These are phyloP conservation scores for Ganoderma lingzhi DNA, from an alignment of 1,284 basidiomycete genomes.

Conservation along the genomic window DNA sequence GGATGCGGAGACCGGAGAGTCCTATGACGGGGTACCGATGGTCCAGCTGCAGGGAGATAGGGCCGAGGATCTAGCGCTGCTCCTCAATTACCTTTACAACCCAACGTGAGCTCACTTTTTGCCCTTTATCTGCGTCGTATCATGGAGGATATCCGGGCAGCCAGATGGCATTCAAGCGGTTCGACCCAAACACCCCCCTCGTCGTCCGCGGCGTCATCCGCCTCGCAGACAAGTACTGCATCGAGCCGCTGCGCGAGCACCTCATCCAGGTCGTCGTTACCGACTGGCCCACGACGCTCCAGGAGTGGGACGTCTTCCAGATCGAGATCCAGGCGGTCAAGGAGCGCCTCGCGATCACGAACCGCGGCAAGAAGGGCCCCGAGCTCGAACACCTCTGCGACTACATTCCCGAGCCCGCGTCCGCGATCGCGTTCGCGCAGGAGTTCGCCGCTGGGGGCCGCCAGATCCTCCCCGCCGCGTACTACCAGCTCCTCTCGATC, in stretches of 20 bases:
- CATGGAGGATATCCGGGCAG: background rate
- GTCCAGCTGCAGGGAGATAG: background rate
- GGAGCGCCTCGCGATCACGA: background rate
- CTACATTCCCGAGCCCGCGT: background rate
- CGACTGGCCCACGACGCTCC: constrained; percentile 3
- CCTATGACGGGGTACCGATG: constrained; percentile 7
- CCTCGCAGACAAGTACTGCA: constrained; percentile 8
- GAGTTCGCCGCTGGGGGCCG: background rate
- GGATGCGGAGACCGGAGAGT: background rate
- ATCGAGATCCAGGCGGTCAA: background rate
- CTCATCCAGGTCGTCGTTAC: constrained; percentile 5
- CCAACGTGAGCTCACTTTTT: background rate
- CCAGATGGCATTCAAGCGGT: background rate
- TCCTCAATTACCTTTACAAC: constrained; percentile 6
- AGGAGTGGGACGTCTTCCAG: constrained; percentile 7
- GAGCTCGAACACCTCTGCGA: background rate
- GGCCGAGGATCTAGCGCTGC: background rate
- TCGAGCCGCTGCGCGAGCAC: constrained; percentile 1
- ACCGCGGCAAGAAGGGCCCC: background rate
- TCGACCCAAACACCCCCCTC: constrained; percentile 1
- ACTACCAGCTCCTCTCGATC: background rate
- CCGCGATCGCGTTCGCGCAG: background rate
- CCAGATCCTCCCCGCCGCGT: constrained; percentile 3
- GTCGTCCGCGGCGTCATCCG: background rate
- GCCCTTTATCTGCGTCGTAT: background rate